A percentile compares a stretch with the other conserved stretches of the same genome.
Evolutionary conservation across 1,284 basidiomycete genomes (phyloP).

Genomic region (Malassezia brasiliensis): DNA sequence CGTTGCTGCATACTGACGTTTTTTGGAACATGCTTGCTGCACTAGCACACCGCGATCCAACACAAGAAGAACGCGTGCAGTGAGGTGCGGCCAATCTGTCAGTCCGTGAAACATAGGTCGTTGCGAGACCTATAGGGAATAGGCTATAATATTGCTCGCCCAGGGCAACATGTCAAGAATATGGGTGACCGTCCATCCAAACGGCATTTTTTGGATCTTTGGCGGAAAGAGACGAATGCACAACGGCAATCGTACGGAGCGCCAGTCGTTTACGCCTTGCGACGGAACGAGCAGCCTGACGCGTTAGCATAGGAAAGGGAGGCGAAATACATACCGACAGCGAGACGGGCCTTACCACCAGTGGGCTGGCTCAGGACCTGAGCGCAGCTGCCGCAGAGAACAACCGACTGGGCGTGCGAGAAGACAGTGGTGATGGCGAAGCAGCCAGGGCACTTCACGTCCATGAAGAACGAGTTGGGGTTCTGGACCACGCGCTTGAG

Average conservation of each 20-base stretch:
- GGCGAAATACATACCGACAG: conserved; percentile 66
- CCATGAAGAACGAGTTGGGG: conserved; percentile 78
- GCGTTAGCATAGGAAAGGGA: conserved; percentile 2
- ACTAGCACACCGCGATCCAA: not conserved
- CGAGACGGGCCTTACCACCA: conserved; percentile 94
- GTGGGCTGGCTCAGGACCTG: conserved; percentile 96
- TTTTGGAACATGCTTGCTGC: not conserved
- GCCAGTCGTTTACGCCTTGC: conserved; percentile 31
- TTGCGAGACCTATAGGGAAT: conserved; percentile 7
- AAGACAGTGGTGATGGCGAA: conserved; percentile 91
- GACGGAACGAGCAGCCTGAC: conserved; percentile 41
- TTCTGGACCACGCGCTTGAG: conserved; percentile 98
- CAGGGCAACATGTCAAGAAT: conserved; percentile 4
- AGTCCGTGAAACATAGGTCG: not conserved
- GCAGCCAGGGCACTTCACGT: conserved; percentile 97
- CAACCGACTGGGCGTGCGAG: conserved; percentile 88
- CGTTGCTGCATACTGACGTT: not conserved
- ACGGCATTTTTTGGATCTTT: not conserved
- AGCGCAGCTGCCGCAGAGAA: conserved; percentile 82
- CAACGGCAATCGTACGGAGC: not conserved
- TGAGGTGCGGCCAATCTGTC: not conserved
- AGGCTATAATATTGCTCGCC: conserved; percentile 6
- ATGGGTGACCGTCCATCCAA: conserved; percentile 1
- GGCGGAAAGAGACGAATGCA: not conserved
- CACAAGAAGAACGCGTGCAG: too few relatives aligned